Base-by-base conservation (phyloP, 176 grass and related monocot species). In the Olyra latifolia region DNA sequence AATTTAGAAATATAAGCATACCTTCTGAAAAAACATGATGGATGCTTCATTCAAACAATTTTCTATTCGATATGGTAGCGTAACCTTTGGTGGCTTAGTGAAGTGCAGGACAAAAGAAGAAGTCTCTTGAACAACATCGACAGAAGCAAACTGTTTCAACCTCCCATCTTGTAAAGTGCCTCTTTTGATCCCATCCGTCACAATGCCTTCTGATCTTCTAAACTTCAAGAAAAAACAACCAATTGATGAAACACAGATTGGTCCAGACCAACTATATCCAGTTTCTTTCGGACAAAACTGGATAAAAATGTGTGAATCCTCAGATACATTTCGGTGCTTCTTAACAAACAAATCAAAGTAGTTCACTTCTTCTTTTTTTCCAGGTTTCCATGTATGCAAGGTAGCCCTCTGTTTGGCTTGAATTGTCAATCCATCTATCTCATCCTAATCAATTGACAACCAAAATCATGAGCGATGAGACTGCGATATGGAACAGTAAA, bases 161-260 rank as follows among this genome's bases (percentile, higher is more conserved):
- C 86, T 87, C 28, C 57, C 75, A 38, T 77, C 81, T 88, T 78
- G 53, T 53, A 62, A 68, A 67, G 66, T 77, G n/a, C 49, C 83
- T 52, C 46, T 39, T 42, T 68, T 74, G 49, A 75, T 74, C 46
- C 17, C 80, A 78, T 87, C 39, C 43, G 67, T 57, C 47, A 44
- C 14, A 10, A 67, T 61, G 39, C 58, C 65, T 62, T 84, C 71
- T 41, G 60, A 81, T 83, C 40, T 90, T 82, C 89, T 84, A 80
- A 96, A 96, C 62, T 96, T 96, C 61, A 96, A 75, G 84, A 92
- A 92, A 87, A 96, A 96, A 22, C 82, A 82, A 14, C 90, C 93
- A 53, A 92, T 84, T 35, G 93, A 92, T 62, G 90, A 88, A 79
- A 92, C 66, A 88, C 93, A 92, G 59, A 92, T 85, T 39, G 91